Evolutionary conservation across 2,329 filamentous ascomycete species (phyloP), one percentile per base, ranked within the genome.

Genomic region (Trichoderma arundinaceum): DNA sequence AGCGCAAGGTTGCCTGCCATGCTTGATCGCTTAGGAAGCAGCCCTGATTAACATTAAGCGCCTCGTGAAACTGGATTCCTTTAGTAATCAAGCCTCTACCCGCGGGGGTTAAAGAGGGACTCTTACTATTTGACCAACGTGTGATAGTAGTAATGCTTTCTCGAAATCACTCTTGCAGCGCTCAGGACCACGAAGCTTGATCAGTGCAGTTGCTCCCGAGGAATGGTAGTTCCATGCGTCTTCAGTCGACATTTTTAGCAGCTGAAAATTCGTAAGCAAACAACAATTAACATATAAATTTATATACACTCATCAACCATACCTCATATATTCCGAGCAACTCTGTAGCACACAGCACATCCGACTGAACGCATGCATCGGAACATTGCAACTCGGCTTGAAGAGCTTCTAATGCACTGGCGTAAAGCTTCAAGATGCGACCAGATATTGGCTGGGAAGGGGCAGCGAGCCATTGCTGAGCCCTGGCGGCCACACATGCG

Each of bases 91-190:
- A 1, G 32, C 32, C 7, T 17, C 15, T 54, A 32, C 15, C 9
- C 33, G n/a, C 33, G 7, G 7, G 38, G 7, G 35, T n/a, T 19
- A 17, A n/a, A 28, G 13, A n/a, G 46, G 1, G 17, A 19, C 43
- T n/a, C 59, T 54, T 64, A 64, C 62, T 7, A 64, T 64, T 43
- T 64, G 62, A n/a, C 62, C 62, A 19, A 64, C 41, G 7, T 64
- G 62, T 12, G 62, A 64, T 38, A 58, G 43, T 15, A 64, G 15
- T 19, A 64, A 41, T 28, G 39, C 62, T n/a, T 64, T 64, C 19
- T 64, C 62, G 4, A 64, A 64, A 33, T 64, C 62, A 2, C 41
- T 64, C 4, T 56, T 17, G 19, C 53, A 64, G 9, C 62, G 62
- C 4, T 56, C 62, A 10, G 62, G 62, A 4, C 62, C 62, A 28